Conservation (phyloP, 495 filamentous ascomycete species). For the Pseudevernia furfuracea region DNA sequence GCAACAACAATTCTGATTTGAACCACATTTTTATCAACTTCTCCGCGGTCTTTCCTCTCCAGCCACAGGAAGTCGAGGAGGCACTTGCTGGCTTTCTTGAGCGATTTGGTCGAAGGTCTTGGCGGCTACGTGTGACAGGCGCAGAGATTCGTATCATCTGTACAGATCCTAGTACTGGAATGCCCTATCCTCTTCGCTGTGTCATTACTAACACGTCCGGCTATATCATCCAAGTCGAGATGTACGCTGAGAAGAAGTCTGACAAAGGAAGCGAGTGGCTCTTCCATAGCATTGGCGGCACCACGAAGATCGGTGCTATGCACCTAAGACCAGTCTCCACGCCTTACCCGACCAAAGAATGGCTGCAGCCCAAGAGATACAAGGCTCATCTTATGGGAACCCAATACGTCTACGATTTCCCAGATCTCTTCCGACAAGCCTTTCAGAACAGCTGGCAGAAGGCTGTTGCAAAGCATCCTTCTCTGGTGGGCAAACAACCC, state of each 20-base stretch:
- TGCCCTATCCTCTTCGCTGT: slow-evolving; percentile 88
- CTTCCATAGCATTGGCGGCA: slow-evolving; percentile 95
- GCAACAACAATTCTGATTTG: slow-evolving; percentile 97
- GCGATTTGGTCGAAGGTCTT: slow-evolving; percentile 87
- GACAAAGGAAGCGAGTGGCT: slow-evolving; percentile 91
- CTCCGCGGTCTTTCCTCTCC: slow-evolving; percentile 84
- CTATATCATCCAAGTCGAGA: slow-evolving; percentile 96
- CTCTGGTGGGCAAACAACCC: slow-evolving; percentile 73
- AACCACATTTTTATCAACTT: slow-evolving; percentile 99
- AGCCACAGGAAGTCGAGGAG: slow-evolving; percentile 85
- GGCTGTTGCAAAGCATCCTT: slow-evolving; percentile 59
- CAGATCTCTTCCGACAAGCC: slow-evolving; percentile 95
- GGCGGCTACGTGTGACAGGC: slow-evolving; percentile 93
- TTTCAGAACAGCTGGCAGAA: slow-evolving; percentile 91
- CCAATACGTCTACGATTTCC: slow-evolving; percentile 99
- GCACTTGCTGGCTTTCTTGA: slow-evolving; percentile 93
- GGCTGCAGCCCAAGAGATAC: slow-evolving; percentile 97
- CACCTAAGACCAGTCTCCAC: slow-evolving; percentile 84
- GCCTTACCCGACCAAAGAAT: slow-evolving; percentile 96
- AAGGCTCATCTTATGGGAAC: slow-evolving; percentile 99
- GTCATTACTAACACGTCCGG: slow-evolving; percentile 98
- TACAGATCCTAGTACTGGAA: slow-evolving; percentile 75
- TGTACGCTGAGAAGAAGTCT: slow-evolving; percentile 95
- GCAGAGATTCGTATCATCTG: slow-evolving; percentile 98
- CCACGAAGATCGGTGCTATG: slow-evolving; percentile 90